phyloP scores from a whole-genome alignment of 2,329 filamentous ascomycete species.

The Verticillium dahliae region DNA sequence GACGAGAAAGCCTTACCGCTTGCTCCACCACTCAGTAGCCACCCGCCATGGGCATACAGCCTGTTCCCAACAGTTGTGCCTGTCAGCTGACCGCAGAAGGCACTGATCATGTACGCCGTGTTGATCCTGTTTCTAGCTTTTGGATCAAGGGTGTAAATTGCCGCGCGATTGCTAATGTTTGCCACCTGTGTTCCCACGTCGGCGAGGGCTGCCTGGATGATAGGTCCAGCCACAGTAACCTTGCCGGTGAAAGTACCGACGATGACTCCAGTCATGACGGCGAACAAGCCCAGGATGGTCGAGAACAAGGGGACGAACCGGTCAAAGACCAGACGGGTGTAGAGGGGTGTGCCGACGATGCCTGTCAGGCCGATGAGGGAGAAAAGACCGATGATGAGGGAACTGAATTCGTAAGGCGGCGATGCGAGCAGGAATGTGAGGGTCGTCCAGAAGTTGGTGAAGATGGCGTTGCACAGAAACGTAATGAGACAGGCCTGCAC shows the following conservation, averaged over 20 bases:
- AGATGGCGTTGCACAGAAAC: constrained; percentile 49
- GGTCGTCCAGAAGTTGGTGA: constrained; percentile 54
- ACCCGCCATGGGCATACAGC: constrained; percentile 44
- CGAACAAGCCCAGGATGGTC: constrained; percentile 53
- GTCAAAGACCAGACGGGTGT: constrained; percentile 65
- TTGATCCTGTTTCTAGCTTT: constrained; percentile 70
- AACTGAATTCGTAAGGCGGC: constrained; percentile 60
- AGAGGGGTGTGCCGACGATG: constrained; percentile 62
- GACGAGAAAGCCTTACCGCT: constrained; percentile 14
- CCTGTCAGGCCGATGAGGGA: constrained; percentile 68
- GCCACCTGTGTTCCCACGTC: constrained; percentile 67
- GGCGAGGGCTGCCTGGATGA: constrained; percentile 63
- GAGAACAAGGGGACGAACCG: constrained; percentile 61
- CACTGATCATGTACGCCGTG: constrained; percentile 73
- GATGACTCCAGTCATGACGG: constrained; percentile 54
- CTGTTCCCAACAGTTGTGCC: constrained; percentile 56
- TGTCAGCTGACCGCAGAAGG: constrained; percentile 69
- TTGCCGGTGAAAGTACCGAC: constrained; percentile 64
- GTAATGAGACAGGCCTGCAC: constrained; percentile 63
- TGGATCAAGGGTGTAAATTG: constrained; percentile 66
- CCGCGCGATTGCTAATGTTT: constrained; percentile 66
- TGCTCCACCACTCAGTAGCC: constrained; percentile 38
- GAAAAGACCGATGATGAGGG: constrained; percentile 69
- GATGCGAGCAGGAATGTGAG: constrained; percentile 72
- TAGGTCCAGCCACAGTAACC: constrained; percentile 61